phyloP scores from a whole-genome alignment of 495 filamentous ascomycete genomes.

The Aspergillus asperescens region DNA sequence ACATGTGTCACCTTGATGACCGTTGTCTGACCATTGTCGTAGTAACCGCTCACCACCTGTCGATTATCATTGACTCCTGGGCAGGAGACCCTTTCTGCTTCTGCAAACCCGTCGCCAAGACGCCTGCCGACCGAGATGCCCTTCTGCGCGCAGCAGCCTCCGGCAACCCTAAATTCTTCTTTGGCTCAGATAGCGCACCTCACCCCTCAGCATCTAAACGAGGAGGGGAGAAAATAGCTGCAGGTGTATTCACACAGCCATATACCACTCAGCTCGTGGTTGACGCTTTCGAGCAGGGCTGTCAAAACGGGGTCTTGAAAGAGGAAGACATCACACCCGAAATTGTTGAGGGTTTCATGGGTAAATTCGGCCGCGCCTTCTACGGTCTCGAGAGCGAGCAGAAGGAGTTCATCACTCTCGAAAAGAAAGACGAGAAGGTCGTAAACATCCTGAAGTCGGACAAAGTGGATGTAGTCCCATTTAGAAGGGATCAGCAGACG shows the following conservation, averaged over 20 bases:
- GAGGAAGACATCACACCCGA: conserved; percentile 66
- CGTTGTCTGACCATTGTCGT: conserved; percentile 6
- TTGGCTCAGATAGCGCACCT: conserved; percentile 65
- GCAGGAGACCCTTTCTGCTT: conserved; percentile 72
- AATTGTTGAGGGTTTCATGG: conserved; percentile 67
- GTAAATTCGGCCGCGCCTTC: conserved; percentile 67
- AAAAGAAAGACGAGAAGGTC: conserved; percentile 56
- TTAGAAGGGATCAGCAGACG: conserved; percentile 58
- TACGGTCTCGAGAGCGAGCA: conserved; percentile 53
- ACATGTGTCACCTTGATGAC: not conserved
- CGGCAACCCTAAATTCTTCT: conserved; percentile 77
- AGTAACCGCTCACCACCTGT: conserved; percentile 76
- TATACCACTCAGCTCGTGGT: conserved; percentile 72
- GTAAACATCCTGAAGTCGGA: conserved; percentile 44
- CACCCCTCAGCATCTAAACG: conserved; percentile 72
- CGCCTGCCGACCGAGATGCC: conserved; percentile 67
- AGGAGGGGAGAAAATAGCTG: conserved; percentile 59
- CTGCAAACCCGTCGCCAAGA: conserved; percentile 83
- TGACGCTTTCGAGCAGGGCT: conserved; percentile 64
- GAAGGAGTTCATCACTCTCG: conserved; percentile 55
- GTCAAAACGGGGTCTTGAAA: conserved; percentile 58
- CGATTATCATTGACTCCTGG: conserved; percentile 70
- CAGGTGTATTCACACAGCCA: conserved; percentile 89
- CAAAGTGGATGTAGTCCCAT: conserved; percentile 63
- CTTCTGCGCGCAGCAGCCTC: conserved; percentile 62